Conservation (phyloP, 495 filamentous ascomycete species). For the Jackrogersella multiformis region DNA sequence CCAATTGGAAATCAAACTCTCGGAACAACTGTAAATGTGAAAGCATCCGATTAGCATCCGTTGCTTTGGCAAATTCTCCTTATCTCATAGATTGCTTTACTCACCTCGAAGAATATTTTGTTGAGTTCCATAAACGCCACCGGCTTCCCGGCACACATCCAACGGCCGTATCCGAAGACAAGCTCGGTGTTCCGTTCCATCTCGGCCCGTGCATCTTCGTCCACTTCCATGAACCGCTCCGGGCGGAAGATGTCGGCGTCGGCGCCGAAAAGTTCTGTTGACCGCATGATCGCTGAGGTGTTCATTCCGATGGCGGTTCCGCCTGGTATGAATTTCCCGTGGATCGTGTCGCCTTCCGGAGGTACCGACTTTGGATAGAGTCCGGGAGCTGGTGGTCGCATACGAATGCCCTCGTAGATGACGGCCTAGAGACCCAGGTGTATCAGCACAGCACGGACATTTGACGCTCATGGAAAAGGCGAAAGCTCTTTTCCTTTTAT, state of each 20-base stretch:
- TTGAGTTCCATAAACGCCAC: constrained; percentile 9
- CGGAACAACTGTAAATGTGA: background rate
- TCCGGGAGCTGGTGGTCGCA: constrained; percentile 2
- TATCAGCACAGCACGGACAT: background rate
- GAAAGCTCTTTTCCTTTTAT: too few relatives aligned
- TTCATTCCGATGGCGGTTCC: constrained; percentile 10
- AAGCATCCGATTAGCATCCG: background rate
- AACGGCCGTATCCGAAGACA: background rate
- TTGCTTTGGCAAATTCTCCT: background rate
- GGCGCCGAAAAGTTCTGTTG: background rate
- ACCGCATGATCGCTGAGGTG: background rate
- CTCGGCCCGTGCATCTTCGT: background rate
- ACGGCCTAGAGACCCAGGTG: background rate
- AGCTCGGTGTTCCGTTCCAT: constrained; percentile 3
- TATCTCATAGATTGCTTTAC: background rate
- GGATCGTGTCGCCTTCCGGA: background rate
- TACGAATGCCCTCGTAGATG: constrained; percentile 5
- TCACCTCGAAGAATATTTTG: constrained; percentile 10
- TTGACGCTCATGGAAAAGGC: too few relatives aligned
- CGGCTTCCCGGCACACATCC: constrained; percentile 6
- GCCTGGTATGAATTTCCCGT: constrained; percentile 4
- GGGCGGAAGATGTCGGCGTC: constrained; percentile 4
- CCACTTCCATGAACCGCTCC: constrained; percentile 2
- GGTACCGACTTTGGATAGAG: background rate
- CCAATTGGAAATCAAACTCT: constrained; percentile 10